Base-by-base conservation (phyloP, 257 asterid species). In the Sherardia arvensis region DNA sequence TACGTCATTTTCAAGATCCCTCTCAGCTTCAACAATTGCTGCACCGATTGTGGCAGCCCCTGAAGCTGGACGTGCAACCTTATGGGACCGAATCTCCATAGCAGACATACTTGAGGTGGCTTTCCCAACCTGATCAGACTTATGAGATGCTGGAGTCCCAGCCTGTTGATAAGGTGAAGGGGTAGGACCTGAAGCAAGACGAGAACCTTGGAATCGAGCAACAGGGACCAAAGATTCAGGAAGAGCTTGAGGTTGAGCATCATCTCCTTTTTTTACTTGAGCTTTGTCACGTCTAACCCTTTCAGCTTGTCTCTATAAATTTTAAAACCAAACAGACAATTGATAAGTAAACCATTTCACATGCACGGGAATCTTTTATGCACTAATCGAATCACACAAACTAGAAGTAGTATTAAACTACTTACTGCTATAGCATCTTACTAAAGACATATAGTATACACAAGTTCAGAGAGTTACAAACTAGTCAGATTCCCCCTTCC, bases 1-100 rank as follows among this genome's bases (percentile, higher is more conserved):
- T 90, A 83, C 99, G 7, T 87, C 95, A 72, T 5, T 80, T 76
- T 93, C 85, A 62, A 83, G 90, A 79, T 68, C 70, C 51, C 53
- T 84, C 88, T 93, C 99, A 71, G 95, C 97, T 77, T 89, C 97
- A 53, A 85, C 95, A 67, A 93, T 90, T 40, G 97, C 97, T 36
- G 95, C 95, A 64, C 97, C 97, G 62, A 93, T 66, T 36, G 85
- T 87, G 74, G 94, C 51, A 1, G 51, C 90, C 60, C 85, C 94
- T 64, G 81, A 74, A 65, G 81, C 81, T 54, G 79, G 33, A 47
- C 96, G 85, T 66, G 94, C 78, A 73, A 80, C 69, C 74, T 90
- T 93, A 64, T 59, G 76, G 49, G 96, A 76, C 67, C 85, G 85
- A 63, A 75, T 81, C 66, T 77, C 84, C 54, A 77, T 80, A 69